Evolutionary conservation across 176 grass and related monocot genomes (phyloP).

Genomic region (Avena atlantica): DNA sequence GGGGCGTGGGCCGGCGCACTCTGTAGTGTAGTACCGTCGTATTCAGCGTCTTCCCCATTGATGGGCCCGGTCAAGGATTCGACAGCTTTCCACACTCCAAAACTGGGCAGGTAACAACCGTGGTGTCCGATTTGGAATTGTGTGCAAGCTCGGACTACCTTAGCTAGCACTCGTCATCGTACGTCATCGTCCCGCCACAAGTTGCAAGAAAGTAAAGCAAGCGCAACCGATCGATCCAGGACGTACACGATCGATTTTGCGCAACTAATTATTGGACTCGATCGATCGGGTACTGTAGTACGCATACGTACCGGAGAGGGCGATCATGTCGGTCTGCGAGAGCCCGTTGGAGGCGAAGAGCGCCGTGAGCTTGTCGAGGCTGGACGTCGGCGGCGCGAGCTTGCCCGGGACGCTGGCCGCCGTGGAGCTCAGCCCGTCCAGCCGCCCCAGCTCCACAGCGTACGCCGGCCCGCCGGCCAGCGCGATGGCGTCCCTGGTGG

Average conservation of each 20-base stretch:
- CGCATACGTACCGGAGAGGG: conserved; percentile 60
- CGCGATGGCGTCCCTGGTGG: conserved; percentile 60
- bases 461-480: conserved; percentile 69
- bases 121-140: conserved; percentile 23
- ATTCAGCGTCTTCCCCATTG: neutral
- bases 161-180: neutral
- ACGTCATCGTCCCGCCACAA: neutral
- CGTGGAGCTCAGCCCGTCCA: conserved; percentile 63
- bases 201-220: neutral
- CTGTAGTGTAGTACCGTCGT: neutral
- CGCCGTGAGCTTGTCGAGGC: conserved; percentile 54
- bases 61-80: neutral
- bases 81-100: conserved; percentile 15
- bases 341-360: conserved; percentile 65
- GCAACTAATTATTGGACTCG: neutral
- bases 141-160: neutral
- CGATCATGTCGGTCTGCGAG: conserved; percentile 63
- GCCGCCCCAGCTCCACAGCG: conserved; percentile 70
- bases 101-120: neutral
- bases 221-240: neutral
- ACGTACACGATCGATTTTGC: neutral
- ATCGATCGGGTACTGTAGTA: no score
- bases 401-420: conserved; percentile 54
- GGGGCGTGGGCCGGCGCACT: neutral
- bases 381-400: conserved; percentile 44